These are phyloP conservation scores for Acer yangbiense DNA, from an alignment of 345 rosid species.

Conservation along the genomic window DNA sequence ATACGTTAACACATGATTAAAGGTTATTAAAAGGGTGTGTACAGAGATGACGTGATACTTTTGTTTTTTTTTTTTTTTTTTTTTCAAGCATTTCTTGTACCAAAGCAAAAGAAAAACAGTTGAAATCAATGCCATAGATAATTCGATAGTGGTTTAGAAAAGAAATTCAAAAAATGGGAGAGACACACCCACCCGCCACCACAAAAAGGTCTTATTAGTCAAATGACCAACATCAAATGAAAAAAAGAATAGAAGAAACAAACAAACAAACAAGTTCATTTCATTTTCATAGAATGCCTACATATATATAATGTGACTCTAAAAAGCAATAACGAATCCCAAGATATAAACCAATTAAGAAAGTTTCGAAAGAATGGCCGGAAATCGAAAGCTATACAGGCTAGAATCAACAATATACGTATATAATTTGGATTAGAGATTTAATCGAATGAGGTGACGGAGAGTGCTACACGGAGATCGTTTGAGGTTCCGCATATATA, in stretches of 20 bases:
- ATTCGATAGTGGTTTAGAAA: background rate
- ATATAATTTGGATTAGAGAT: background rate
- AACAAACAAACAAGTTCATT: background rate
- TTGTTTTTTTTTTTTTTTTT: too few relatives aligned
- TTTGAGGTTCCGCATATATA: slow-evolving; percentile 87
- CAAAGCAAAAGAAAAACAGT: too few relatives aligned
- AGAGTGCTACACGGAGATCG: slow-evolving; percentile 91
- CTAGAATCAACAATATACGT: background rate
- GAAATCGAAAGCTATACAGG: background rate
- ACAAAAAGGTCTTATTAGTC: background rate
- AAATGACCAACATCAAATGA: background rate
- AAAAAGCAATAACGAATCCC: background rate
- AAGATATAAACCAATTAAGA: background rate
- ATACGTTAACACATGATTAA: too few relatives aligned
- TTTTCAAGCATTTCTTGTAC: too few relatives aligned
- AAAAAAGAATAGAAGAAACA: too few relatives aligned
- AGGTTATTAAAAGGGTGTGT: too few relatives aligned
- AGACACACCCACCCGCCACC: background rate
- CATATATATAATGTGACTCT: background rate
- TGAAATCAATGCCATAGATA: too few relatives aligned
- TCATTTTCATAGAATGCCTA: background rate
- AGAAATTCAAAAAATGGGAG: too few relatives aligned
- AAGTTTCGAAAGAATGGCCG: background rate
- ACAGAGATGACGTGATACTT: too few relatives aligned
- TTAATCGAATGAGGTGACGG: slow-evolving; percentile 81